Evolutionary conservation across 768 basidiomycete species (phyloP).

Genomic region (Collybia nuda): DNA sequence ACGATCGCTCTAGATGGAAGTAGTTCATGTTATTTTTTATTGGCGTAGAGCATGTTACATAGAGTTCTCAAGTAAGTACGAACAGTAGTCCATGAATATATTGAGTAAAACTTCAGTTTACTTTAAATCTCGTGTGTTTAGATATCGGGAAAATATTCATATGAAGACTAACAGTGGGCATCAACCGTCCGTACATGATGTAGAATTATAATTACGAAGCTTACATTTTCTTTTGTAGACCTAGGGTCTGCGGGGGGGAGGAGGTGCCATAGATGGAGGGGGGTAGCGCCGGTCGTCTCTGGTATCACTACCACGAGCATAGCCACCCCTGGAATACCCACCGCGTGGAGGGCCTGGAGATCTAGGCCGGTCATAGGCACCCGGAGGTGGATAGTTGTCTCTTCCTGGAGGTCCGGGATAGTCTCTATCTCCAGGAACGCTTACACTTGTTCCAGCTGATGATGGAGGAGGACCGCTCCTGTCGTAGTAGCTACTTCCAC

Average conservation of each 20-base stretch:
- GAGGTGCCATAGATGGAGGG: constrained; percentile 24
- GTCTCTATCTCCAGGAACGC: constrained; percentile 25
- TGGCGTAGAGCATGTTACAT: too few species aligned
- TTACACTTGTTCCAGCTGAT: constrained; percentile 12
- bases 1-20: too few species aligned
- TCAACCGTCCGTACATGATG: too few species aligned
- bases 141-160: too few species aligned
- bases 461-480: constrained; percentile 22
- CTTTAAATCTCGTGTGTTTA: too few species aligned
- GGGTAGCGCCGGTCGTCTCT: constrained; percentile 37
- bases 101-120: too few species aligned
- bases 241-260: constrained; percentile 15
- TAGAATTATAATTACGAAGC: too few species aligned
- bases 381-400: constrained; percentile 23
- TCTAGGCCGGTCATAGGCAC: constrained; percentile 36
- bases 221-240: too few species aligned
- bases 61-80: too few species aligned
- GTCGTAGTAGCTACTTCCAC: constrained; percentile 31
- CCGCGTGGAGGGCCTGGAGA: constrained; percentile 27
- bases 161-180: too few species aligned
- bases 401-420: constrained; percentile 29
- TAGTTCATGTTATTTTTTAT: too few species aligned
- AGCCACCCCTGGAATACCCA: constrained; percentile 20
- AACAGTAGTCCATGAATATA: too few species aligned
- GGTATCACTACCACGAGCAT: constrained; percentile 18